Percentiles rank a stretch among this genome's conserved stretches.
phyloP scores from a whole-genome alignment of 805 yeast genomes.

The Ogataea glucozyma region DNA sequence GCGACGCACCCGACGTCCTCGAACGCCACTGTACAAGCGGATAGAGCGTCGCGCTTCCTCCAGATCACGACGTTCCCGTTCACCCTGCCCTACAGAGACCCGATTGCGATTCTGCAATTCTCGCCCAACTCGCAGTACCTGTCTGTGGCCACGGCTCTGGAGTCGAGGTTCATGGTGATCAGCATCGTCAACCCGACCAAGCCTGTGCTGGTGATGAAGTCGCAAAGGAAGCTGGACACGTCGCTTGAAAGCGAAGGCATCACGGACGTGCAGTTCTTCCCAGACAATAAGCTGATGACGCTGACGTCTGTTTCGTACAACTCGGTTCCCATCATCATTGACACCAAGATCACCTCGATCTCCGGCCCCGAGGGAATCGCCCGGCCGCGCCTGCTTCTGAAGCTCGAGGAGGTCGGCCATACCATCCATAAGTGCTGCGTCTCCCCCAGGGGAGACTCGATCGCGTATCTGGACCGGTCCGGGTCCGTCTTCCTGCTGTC shows the following conservation, averaged over 20 bases:
- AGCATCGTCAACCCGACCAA: conserved; percentile 61
- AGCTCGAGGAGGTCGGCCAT: conserved; percentile 79
- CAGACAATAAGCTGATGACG: conserved; percentile 57
- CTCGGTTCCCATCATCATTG: conserved; percentile 67
- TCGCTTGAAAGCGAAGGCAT: conserved; percentile 85
- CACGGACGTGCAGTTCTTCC: conserved; percentile 75
- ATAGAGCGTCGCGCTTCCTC: conserved; percentile 5
- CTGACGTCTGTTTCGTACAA: conserved; percentile 60
- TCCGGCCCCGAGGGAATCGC: conserved; percentile 45
- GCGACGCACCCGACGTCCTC: conserved; percentile 11
- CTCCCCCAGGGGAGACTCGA: conserved; percentile 84
- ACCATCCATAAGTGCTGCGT: conserved; percentile 70
- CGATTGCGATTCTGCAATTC: conserved; percentile 71
- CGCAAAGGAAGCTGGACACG: conserved; percentile 60
- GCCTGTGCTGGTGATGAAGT: conserved; percentile 69
- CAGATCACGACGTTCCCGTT: conserved; percentile 39
- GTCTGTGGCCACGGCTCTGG: conserved; percentile 75
- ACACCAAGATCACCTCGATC: conserved; percentile 55
- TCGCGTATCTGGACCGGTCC: conserved; percentile 76
- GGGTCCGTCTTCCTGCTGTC: conserved; percentile 74
- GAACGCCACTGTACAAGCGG: neutral
- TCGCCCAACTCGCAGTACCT: conserved; percentile 70
- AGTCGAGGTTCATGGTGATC: conserved; percentile 76
- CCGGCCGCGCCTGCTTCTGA: conserved; percentile 59
- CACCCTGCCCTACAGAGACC: conserved; percentile 84